phyloP scores from a whole-genome alignment of 768 basidiomycete genomes.

The Dentipellis sp. region DNA sequence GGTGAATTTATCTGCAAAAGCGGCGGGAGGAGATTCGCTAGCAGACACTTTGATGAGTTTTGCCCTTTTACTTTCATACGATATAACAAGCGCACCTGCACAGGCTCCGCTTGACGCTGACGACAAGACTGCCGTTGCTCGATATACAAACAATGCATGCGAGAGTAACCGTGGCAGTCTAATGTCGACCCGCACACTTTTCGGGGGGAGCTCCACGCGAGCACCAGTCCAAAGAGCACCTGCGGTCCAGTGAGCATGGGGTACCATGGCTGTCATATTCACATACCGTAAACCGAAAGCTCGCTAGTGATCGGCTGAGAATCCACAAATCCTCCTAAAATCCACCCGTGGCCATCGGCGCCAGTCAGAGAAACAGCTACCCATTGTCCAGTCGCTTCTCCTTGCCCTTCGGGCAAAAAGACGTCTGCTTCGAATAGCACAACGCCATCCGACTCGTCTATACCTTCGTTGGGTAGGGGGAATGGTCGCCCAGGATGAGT shows the following conservation, averaged over 20 bases:
- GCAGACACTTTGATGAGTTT: too few species aligned
- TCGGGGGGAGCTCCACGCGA: slow-evolving; percentile 24
- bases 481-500: slow-evolving; percentile 45
- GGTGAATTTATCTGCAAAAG: slow-evolving; percentile 58
- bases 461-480: slow-evolving; percentile 58
- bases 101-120: too few species aligned
- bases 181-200: slow-evolving; percentile 33
- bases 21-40: slow-evolving; percentile 51
- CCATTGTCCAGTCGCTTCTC: slow-evolving; percentile 24
- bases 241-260: slow-evolving; percentile 2
- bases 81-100: too few species aligned
- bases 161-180: slow-evolving; percentile 47
- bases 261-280: slow-evolving; percentile 9
- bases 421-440: slow-evolving; percentile 52
- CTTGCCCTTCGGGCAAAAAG: slow-evolving; percentile 7
- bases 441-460: slow-evolving; percentile 68
- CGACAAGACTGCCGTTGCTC: slow-evolving; percentile 28
- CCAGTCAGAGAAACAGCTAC: slow-evolving; percentile 45
- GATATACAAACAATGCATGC: slow-evolving; percentile 60
- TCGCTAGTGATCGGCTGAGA: slow-evolving; percentile 24
- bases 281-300: slow-evolving; percentile 33
- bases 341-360: slow-evolving; percentile 50
- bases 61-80: too few species aligned
- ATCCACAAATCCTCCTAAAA: slow-evolving; percentile 43
- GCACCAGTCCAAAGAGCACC: slow-evolving; percentile 7